phyloP scores from a whole-genome alignment of 2,329 filamentous ascomycete species.

The Fusarium anthophilum region DNA sequence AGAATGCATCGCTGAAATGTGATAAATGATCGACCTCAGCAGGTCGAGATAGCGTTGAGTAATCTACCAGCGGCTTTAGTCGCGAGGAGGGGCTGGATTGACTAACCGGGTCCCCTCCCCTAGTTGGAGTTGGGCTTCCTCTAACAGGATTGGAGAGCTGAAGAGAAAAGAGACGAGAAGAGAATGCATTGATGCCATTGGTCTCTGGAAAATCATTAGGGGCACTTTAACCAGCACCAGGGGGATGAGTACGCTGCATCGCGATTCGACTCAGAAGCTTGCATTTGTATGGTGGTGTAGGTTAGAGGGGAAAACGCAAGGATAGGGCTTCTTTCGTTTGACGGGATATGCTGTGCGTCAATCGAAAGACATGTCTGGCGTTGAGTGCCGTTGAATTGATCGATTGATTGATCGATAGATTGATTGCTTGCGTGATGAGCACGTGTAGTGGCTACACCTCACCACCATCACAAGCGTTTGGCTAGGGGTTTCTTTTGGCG shows the following conservation, averaged over 20 bases:
- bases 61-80: conserved; percentile 19
- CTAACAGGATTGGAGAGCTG: conserved; percentile 9
- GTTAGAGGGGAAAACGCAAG: not conserved
- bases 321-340: conserved; percentile 3
- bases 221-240: conserved; percentile 9
- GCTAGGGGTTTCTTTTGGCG: not conserved
- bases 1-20: conserved; percentile 16
- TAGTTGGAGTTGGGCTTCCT: conserved; percentile 12
- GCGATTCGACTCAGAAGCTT: conserved; percentile 9
- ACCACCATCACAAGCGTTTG: conserved; percentile 8
- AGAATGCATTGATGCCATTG: conserved; percentile 11
- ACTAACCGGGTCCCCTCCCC: conserved; percentile 8
- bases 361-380: conserved; percentile 19
- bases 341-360: conserved; percentile 17
- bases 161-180: conserved; percentile 32
- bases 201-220: not conserved
- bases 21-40: conserved; percentile 26
- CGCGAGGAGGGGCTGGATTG: conserved; percentile 5
- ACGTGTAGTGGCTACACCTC: conserved; percentile 20
- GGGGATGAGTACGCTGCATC: conserved; percentile 1
- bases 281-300: conserved; percentile 1
- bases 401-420: conserved; percentile 15
- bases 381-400: conserved; percentile 19
- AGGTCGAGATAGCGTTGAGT: conserved; percentile 12
- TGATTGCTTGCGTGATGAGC: conserved; percentile 10